Evolutionary conservation across 768 basidiomycete species (phyloP), one percentile per base, ranked within the genome.

Genomic region (Macrolepiota fuliginosa): DNA sequence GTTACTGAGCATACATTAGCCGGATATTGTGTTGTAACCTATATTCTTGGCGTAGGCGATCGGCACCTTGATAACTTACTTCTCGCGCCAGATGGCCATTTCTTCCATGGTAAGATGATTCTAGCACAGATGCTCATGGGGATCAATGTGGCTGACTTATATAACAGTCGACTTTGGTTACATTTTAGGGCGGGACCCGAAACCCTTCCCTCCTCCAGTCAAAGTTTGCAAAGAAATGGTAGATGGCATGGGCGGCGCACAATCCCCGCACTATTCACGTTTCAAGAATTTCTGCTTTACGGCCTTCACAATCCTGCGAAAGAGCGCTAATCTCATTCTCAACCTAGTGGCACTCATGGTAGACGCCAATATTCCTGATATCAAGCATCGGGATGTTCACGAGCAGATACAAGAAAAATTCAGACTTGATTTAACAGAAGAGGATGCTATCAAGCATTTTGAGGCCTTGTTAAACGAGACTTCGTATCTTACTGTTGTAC

Each of bases 191-290:
- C 89, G 95, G 2, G 97, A 98, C 71, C 97, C 97, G 0, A 98
- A 99, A 69, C 94, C 95, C 0, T 96, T 96, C 71, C 96, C 97
- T 1, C 97, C 97, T 5, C 92, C 95, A 12, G 96, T 98, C 66
- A 99, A 99, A 72, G 92, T 99, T 42, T 98, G 96, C 76, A 96
- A 96, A 70, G 97, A 98, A 71, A 99, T 98, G 97, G 94, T 98
- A 0, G 97, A 99, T 71, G 96, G 92, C 11, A 96, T 99, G 95
- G 97, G 97, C n/a, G 96, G 97, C 11, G 88, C 92, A 1, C 86
- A 91, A 68, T 96, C 95, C 5, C 84, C 90, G n/a, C 96, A 98
- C 72, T 98, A 98, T 73, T 85, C 88, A 25, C 89, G 96, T 32
- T 99, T 99, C 86, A 95, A 98, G 74, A 90, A 87, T 67, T 90